Evolutionary conservation across 2,329 filamentous ascomycete genomes (phyloP).

Genomic region (Fonsecaea erecta): DNA sequence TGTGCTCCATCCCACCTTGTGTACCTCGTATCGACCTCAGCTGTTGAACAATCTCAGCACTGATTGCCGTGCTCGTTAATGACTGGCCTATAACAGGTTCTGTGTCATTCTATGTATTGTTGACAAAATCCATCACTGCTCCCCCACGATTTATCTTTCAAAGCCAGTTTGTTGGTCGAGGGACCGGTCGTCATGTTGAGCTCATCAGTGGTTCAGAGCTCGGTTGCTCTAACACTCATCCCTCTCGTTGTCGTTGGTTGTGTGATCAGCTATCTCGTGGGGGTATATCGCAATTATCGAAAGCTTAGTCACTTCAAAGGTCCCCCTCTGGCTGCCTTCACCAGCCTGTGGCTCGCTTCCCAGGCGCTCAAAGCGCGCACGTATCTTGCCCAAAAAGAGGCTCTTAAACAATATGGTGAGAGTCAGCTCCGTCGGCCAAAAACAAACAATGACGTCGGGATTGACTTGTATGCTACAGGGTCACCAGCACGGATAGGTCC

Average conservation of each 20-base stretch:
- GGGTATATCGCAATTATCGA: conserved; percentile 3
- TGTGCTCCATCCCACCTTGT: not conserved
- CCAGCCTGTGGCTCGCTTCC: conserved; percentile 16
- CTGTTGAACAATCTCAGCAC: not conserved
- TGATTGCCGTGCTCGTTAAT: not conserved
- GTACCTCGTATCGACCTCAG: too few relatives aligned
- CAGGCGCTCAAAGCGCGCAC: conserved; percentile 7
- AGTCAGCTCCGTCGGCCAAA: not conserved
- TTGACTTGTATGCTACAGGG: conserved; percentile 8
- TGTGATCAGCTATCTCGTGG: not conserved
- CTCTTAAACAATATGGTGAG: conserved; percentile 5
- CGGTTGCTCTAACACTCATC: conserved; percentile 1
- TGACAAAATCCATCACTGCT: not conserved
- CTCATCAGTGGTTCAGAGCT: not conserved
- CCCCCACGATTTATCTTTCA: not conserved
- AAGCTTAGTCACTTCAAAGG: conserved; percentile 16
- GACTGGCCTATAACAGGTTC: not conserved
- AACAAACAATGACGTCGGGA: not conserved
- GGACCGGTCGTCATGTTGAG: not conserved
- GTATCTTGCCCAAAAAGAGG: conserved; percentile 4
- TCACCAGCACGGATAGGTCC: conserved; percentile 24
- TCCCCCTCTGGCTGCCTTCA: conserved; percentile 8
- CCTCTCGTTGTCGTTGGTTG: not conserved
- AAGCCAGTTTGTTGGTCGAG: not conserved
- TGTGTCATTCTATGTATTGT: not conserved